A percentile compares a stretch with the other conserved stretches of the same genome.
Evolutionary conservation across 2,329 filamentous ascomycete species (phyloP).

Genomic region (Furcasterigmium furcatum): DNA sequence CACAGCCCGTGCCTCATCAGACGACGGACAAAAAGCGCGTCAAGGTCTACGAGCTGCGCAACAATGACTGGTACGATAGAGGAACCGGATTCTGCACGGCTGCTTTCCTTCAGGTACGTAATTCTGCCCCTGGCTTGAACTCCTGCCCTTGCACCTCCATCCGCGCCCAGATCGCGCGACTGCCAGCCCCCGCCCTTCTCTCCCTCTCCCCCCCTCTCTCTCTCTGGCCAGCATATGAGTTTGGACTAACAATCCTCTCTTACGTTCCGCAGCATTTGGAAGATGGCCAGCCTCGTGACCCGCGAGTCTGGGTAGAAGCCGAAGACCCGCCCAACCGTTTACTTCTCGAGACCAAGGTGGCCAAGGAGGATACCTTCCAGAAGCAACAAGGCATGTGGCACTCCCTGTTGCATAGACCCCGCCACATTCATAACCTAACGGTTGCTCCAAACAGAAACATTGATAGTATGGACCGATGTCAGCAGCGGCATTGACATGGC

Average conservation of each 20-base stretch:
- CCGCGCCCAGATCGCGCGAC: too few species aligned
- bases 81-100: conserved; percentile 95
- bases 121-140: not conserved
- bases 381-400: conserved; percentile 81
- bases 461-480: conserved; percentile 96
- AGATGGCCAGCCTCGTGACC: conserved; percentile 68
- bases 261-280: conserved; percentile 38
- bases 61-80: conserved; percentile 98
- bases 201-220: too few species aligned
- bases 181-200: too few species aligned
- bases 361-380: conserved; percentile 93
- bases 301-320: conserved; percentile 85
- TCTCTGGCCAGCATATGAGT: too few species aligned
- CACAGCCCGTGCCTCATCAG: conserved; percentile 68
- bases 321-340: conserved; percentile 85
- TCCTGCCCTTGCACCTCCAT: too few species aligned
- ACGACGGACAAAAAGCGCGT: conserved; percentile 72
- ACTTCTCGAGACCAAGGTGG: conserved; percentile 84
- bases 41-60: conserved; percentile 97
- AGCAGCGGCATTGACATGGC: conserved; percentile 89
- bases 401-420: too few species aligned
- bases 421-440: too few species aligned
- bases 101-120: conserved; percentile 66
- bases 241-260: too few species aligned
- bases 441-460: conserved; percentile 67